Conservation (phyloP, 2,329 filamentous ascomycete genomes). For the Colletotrichum chrysophilum region DNA sequence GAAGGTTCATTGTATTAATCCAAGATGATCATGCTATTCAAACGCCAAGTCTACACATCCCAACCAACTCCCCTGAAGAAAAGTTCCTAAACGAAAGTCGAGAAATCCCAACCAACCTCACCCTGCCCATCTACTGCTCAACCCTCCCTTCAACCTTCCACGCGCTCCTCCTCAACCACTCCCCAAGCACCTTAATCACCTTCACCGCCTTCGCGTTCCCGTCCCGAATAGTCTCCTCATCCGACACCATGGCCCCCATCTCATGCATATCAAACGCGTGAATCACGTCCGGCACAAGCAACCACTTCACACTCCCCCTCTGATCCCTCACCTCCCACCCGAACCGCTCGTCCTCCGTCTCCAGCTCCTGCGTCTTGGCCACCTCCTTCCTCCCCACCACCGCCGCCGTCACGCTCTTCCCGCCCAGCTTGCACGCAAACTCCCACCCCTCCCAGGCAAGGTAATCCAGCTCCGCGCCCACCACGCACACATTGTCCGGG, state of each 20-base stretch:
- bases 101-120: background rate
- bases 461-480: conserved; percentile 43
- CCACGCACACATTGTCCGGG: conserved; percentile 38
- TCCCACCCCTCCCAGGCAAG: conserved; percentile 26
- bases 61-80: background rate
- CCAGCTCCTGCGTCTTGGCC: conserved; percentile 23
- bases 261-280: conserved; percentile 44
- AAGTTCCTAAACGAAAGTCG: background rate
- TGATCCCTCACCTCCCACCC: conserved; percentile 35
- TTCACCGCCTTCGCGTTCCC: conserved; percentile 33
- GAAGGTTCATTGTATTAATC: rapidly evolving
- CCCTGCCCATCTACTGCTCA: background rate
- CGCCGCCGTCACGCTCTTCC: conserved; percentile 1
- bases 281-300: conserved; percentile 46
- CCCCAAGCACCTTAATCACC: conserved; percentile 31
- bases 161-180: conserved; percentile 33
- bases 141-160: conserved; percentile 27
- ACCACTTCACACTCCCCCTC: conserved; percentile 38
- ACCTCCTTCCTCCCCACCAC: conserved; percentile 20
- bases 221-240: conserved; percentile 32
- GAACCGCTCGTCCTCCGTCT: conserved; percentile 37
- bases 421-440: conserved; percentile 24
- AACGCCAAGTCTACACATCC: background rate
- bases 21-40: background rate
- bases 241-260: conserved; percentile 29